Conservation (phyloP, 176 grass and related monocot genomes). For the Secale cereale region DNA sequence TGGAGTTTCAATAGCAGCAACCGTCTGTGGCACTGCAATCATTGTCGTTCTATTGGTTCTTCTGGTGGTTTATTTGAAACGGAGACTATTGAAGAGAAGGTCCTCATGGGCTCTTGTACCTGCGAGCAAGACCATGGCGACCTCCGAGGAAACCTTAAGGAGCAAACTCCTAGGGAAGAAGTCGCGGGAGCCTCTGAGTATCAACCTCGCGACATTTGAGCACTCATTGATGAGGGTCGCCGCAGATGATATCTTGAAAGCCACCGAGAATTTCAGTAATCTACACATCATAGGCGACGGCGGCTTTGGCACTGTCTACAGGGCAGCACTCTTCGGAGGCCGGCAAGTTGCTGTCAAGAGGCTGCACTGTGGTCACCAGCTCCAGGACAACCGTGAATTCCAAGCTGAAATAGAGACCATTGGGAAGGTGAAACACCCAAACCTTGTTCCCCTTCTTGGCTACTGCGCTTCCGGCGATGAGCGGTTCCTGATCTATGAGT, state of each 20-base stretch:
- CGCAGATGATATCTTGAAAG: constrained; percentile 60
- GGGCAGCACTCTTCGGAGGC: constrained; percentile 46
- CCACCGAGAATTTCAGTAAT: constrained; percentile 66
- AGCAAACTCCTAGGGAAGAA: constrained; percentile 48
- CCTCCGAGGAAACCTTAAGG: constrained; percentile 42
- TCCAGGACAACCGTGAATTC: constrained; percentile 62
- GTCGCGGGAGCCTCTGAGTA: constrained; percentile 61
- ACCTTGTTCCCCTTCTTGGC: constrained; percentile 73
- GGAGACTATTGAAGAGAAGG: constrained; percentile 39
- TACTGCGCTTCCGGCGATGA: constrained; percentile 62
- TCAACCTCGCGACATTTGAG: constrained; percentile 80
- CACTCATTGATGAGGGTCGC: constrained; percentile 57
- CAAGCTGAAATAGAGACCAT: constrained; percentile 92
- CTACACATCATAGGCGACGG: constrained; percentile 67
- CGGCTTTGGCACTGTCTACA: constrained; percentile 83
- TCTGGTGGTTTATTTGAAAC: constrained; percentile 40
- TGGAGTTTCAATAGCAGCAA: constrained; percentile 14
- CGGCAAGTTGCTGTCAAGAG: constrained; percentile 66
- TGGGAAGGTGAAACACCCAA: constrained; percentile 81
- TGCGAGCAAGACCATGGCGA: constrained; percentile 13
- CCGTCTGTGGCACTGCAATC: constrained; percentile 27
- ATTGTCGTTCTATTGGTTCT: constrained; percentile 31
- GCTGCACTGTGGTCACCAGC: constrained; percentile 52
- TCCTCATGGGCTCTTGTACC: constrained; percentile 15
- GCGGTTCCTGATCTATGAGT: constrained; percentile 76